Evolutionary conservation across 208 protist genomes (phyloP), one percentile per base, ranked within the genome.

Genomic region (Crithidia acanthocephali): DNA sequence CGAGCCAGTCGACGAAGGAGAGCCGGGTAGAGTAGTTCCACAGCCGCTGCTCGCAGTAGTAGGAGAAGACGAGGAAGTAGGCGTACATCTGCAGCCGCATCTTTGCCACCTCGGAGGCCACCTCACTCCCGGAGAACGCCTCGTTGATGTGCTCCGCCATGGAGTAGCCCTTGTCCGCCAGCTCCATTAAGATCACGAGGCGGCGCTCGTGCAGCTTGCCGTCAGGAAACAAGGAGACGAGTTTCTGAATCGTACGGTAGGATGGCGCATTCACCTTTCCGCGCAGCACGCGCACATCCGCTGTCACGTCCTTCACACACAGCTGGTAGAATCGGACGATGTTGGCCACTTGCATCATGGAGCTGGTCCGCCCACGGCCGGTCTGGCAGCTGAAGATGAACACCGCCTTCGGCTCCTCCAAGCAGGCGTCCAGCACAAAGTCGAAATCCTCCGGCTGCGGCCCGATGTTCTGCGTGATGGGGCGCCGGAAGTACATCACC

Each of bases 251-350:
- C 2, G 91, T 96, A 45, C 87, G 84, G 69, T 92, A 96, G 16
- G 80, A 74, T 40, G 85, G 81, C 33, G 55, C 78, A 25, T 66
- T 80, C 20, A 65, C 72, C 33, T 78, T 82, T 37, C 80, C 80
- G 13, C 81, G 79, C 68, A 96, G 74, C 70, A 96, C 72, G 16
- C 81, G 79, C 40, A 89, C 70, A 82, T 96, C 88, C 2, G 80
- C 74, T 23, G 79, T 66, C 25, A 89, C 85, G 63, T 96, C 91
- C 64, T 90, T 86, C 30, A 78, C 74, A 70, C 85, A 94, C 25
- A 86, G 40, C 74, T 94, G 91, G 65, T 96, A 96, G 65, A 96
- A 96, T 58, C 91, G 91, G 13, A 96, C 88, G 68, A 96, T 94
- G 80, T 81, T 92, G 32, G 88, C 87, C 45, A 94, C 90, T 64